These are phyloP conservation scores for Sordariomycetes sp. DNA, from an alignment of 2,329 filamentous ascomycete genomes.

Conservation along the genomic window DNA sequence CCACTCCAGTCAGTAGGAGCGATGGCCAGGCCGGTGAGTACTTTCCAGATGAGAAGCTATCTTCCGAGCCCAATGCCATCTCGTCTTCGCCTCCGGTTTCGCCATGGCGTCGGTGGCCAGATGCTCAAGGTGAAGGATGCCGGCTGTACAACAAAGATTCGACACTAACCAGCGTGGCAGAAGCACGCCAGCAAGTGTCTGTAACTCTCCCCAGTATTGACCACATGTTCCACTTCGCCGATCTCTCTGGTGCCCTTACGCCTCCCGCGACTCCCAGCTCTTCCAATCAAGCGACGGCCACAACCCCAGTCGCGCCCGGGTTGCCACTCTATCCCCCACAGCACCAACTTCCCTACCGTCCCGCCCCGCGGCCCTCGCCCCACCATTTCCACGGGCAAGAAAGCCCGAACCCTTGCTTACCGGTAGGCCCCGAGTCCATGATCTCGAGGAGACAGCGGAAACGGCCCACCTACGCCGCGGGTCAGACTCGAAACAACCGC, in stretches of 20 bases:
- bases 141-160: background rate
- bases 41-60: background rate
- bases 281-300: conserved; percentile 12
- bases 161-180: background rate
- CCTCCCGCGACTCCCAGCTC: conserved; percentile 7
- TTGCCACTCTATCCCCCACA: background rate
- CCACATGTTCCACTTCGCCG: background rate
- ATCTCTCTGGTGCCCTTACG: background rate
- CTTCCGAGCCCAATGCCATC: background rate
- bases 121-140: background rate
- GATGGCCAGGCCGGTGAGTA: background rate
- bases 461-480: conserved; percentile 10
- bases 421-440: background rate
- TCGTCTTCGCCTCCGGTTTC: background rate
- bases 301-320: background rate
- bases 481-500: conserved; percentile 19
- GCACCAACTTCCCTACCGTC: background rate
- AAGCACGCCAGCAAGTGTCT: background rate
- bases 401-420: background rate
- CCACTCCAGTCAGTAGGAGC: background rate
- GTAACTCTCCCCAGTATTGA: conserved; percentile 1
- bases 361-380: background rate
- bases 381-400: background rate
- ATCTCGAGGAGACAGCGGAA: conserved; percentile 6
- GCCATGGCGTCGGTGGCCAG: background rate